phyloP scores from a whole-genome alignment of 768 basidiomycete species.

The Collybia mongolica region DNA sequence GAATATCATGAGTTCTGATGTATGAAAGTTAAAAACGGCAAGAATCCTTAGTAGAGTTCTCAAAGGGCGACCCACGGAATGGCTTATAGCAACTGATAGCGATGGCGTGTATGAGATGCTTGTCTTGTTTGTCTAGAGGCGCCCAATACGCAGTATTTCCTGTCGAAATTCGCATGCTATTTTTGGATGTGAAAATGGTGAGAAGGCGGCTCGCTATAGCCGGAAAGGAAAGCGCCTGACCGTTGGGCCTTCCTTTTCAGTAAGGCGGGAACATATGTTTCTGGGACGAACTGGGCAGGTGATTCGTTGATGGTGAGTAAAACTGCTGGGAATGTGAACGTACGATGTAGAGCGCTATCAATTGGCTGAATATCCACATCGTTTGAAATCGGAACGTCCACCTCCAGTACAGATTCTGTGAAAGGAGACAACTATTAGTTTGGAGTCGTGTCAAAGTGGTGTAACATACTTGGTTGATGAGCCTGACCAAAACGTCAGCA shows the following conservation, averaged over 20 bases:
- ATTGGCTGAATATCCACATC: conserved; percentile 66
- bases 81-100: conserved; percentile 64
- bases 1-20: conserved; percentile 53
- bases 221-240: conserved; percentile 26
- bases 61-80: conserved; percentile 51
- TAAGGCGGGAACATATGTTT: conserved; percentile 68
- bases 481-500: conserved; percentile 29
- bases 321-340: conserved; percentile 12
- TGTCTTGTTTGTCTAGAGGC: conserved; percentile 52
- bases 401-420: conserved; percentile 58
- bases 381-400: conserved; percentile 76
- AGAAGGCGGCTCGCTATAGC: not conserved
- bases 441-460: not conserved
- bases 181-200: not conserved
- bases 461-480: conserved; percentile 63
- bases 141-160: conserved; percentile 56
- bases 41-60: not conserved
- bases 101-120: conserved; percentile 45
- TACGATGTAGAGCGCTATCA: conserved; percentile 50
- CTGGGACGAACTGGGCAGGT: conserved; percentile 56
- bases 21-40: not conserved
- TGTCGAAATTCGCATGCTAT: conserved; percentile 53
- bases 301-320: not conserved
- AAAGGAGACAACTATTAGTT: conserved; percentile 5
- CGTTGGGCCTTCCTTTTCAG: conserved; percentile 56